Evolutionary conservation across 306 rosid species (phyloP).

Genomic region (Dalbergia cultrata): DNA sequence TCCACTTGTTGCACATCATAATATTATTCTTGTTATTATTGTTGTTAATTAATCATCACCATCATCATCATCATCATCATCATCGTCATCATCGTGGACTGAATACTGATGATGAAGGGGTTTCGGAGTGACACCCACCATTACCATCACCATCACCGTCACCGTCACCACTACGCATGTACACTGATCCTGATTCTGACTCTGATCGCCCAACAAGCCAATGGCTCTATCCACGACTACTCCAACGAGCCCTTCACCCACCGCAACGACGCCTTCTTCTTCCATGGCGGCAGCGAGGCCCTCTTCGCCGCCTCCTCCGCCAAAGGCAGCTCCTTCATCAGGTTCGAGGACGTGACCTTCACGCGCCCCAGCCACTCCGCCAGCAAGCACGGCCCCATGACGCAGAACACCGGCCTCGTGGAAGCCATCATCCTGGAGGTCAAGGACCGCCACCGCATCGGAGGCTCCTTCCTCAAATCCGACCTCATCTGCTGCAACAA

Average conservation of each 20-base stretch:
- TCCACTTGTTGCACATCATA: no score
- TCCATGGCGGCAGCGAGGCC: slow-evolving; percentile 96
- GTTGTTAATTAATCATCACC: neutral
- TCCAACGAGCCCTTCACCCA: slow-evolving; percentile 65
- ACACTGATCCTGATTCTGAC: neutral
- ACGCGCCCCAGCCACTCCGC: slow-evolving; percentile 74
- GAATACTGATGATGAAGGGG: slow-evolving; percentile 1
- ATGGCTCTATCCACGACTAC: slow-evolving; percentile 83
- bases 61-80: neutral
- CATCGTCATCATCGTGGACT: no score
- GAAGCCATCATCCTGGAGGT: slow-evolving; percentile 88
- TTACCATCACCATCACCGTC: neutral
- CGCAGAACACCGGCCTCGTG: slow-evolving; percentile 78
- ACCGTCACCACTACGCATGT: no score
- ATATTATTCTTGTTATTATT: no score
- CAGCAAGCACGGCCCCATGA: slow-evolving; percentile 60
- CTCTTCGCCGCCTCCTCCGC: slow-evolving; percentile 67
- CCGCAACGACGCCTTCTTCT: slow-evolving; percentile 90
- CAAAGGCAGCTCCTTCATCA: slow-evolving; percentile 68
- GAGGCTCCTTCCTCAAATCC: slow-evolving; percentile 71
- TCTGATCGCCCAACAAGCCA: slow-evolving; percentile 34
- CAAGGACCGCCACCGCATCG: slow-evolving; percentile 73
- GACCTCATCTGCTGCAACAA: slow-evolving; percentile 72
- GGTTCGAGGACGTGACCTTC: slow-evolving; percentile 76
- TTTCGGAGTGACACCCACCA: neutral